Evolutionary conservation across 306 rosid genomes (phyloP), one percentile per base, ranked within the genome.

Genomic region (Macrotyloma uniflorum): DNA sequence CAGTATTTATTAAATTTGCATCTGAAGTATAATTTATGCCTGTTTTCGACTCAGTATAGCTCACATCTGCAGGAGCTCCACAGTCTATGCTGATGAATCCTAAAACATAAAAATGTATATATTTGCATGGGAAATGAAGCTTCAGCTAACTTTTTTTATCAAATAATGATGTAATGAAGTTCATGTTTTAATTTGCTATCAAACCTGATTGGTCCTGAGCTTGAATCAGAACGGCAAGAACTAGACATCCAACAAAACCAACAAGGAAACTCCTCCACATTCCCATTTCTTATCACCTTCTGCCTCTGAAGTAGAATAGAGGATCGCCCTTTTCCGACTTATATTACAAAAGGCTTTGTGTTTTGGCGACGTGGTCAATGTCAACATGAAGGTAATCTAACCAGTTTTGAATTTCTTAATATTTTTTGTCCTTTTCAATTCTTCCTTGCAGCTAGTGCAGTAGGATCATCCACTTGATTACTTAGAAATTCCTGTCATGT

Each of bases 11-110:
- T 64, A 78, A 87, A 5, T 79, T 47, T 0, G 74, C 86, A 33
- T 89, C 90, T 15, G 90, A 87, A 28, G 75, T 79, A 79, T 87
- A 89, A 7, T 76, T 14, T 57, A 89, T 54, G 24, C 69, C 74
- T 5, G 81, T 55, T 0, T 5, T 38, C 23, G 16, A 1, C 46
- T 80, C 87, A 2, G 83, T 61, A 19, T 78, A 85, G 82, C 0
- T 83, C 3, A 67, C 49, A 3, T 35, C 61, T 13, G 63, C 36
- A 18, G 82, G 79, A n/a, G 12, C 36, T 24, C 90, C 90, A 32
- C 89, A 89, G 18, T 77, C 89, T 63, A 87, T 57, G 89, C 82
- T 89, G 51, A 87, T 83, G 84, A 85, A 87, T 43, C 76, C 90
- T 89, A 73, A 24, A 32, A 58, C 14, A 49, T 5, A 47, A 10